Evolutionary conservation across 108 stramenopile species (phyloP), one percentile per base, ranked within the genome.

Genomic region (Fragilariopsis cylindrus): DNA sequence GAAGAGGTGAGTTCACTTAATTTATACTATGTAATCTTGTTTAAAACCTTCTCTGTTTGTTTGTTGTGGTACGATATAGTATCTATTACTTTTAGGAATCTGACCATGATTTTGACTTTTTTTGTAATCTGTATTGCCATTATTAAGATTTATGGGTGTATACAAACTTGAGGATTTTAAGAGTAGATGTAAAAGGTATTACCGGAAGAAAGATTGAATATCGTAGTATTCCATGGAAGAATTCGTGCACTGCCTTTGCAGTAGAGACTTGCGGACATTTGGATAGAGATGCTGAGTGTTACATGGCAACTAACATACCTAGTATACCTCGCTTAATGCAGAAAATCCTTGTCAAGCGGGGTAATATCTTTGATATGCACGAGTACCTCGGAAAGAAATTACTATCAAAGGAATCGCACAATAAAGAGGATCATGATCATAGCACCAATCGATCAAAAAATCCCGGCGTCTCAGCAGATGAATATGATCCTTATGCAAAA

Each of bases 141-240:
- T 30, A 30, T 30, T 30, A 30, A 30, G 30, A 30, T 30, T 30
- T 30, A 30, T 30, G 30, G 30, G 30, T 88, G 48, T 78, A 88
- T 49, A 82, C 90, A 2, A 86, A 80, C 16, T 81, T 81, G 21
- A 66, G 88, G 2, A 75, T 91, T 11, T 76, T 91, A 12, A 67
- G 72, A 21, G 72, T 91, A 46, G 90, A 91, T 65, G 80, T 77
- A 21, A 84, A 91, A 62, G 88, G 88, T 7, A 73, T 91, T 9
- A 71, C 79, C 8, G 90, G 90, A 13, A 87, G 84, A 57, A 72
- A 69, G 39, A 81, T 91, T 18, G 85, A 86, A 44, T 91, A 91
- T 76, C 77, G 72, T 50, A 79, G 79, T 50, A 84, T 77, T 52
- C 90, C 90, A 3, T 83, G 80, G 40, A 78, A 81, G 67, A 79